These are phyloP conservation scores for Periconia sp. DNA, from an alignment of 2,329 filamentous ascomycete species.

Conservation along the genomic window DNA sequence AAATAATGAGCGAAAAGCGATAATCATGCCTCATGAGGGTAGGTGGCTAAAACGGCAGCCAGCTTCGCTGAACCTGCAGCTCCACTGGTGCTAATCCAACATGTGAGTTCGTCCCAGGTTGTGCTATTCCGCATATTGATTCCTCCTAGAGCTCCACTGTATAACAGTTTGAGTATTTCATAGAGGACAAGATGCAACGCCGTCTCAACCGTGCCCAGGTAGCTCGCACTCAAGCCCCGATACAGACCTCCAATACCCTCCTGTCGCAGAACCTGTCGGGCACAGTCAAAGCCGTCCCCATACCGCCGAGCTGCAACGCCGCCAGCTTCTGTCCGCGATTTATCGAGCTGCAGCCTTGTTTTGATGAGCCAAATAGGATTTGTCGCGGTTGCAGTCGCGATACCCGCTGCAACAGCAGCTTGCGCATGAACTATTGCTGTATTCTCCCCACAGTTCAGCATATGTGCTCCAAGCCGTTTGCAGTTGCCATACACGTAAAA, in stretches of 20 bases:
- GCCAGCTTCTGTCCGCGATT: slow-evolving; percentile 6
- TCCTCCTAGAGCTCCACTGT: slow-evolving; percentile 22
- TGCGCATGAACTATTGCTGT: slow-evolving; percentile 41
- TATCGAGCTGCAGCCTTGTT: slow-evolving; percentile 19
- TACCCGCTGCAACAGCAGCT: slow-evolving; percentile 43
- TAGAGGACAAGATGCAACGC: slow-evolving; percentile 45
- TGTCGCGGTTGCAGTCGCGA: slow-evolving; percentile 44
- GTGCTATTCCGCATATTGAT: slow-evolving; percentile 24
- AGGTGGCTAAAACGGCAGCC: slow-evolving; percentile 40
- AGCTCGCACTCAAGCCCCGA: slow-evolving; percentile 28
- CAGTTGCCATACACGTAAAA: slow-evolving; percentile 49
- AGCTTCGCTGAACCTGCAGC: slow-evolving; percentile 44
- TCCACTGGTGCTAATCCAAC: slow-evolving; percentile 41
- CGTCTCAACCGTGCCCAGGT: slow-evolving; percentile 45
- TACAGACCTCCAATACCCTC: slow-evolving; percentile 19
- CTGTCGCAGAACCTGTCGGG: slow-evolving; percentile 9
- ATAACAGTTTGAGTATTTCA: slow-evolving; percentile 38
- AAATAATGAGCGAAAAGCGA: not conserved
- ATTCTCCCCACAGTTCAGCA: slow-evolving; percentile 35
- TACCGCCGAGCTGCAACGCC: slow-evolving; percentile 9
- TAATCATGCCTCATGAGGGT: slow-evolving; percentile 43
- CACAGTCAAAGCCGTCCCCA: slow-evolving; percentile 15
- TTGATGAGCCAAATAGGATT: slow-evolving; percentile 49
- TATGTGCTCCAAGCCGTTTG: slow-evolving; percentile 40
- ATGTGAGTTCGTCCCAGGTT: slow-evolving; percentile 28